Base-by-base conservation (phyloP, 108 stramenopile species). In the Stephanodiscus triporus region DNA sequence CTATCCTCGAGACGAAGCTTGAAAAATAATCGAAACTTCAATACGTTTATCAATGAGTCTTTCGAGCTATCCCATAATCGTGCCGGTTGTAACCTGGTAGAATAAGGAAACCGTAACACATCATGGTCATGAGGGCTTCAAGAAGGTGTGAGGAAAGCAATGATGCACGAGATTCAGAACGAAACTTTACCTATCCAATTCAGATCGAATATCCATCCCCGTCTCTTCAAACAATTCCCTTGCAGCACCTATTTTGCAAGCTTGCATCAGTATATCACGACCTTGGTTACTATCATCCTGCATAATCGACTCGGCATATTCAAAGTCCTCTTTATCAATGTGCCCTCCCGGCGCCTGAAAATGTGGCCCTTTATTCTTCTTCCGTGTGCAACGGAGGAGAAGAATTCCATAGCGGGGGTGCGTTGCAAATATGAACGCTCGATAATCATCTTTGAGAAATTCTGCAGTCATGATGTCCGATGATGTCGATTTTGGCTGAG, bases 201-300 rank as follows among this genome's bases (percentile, higher is more conserved):
- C 51, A 53, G 53, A 57, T 23, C 89, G 64, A 27, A 90, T 43
- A 80, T 95, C 90, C 6, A 95, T 82, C 2, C 88, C 87, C 9
- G 94, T 95, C 68, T 95, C 94, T 79, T 92, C 91, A 61, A 62
- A 95, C 8, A 95, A 38, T 69, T 93, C 92, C 72, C 94, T 69
- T 17, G 89, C 90, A 0, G 84, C 84, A 20, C 91, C 94, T 26
- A 76, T 75, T 73, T 82, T 84, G 34, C 81, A 88, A n/a, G 90
- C 94, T 9, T 61, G 30, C 24, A 82, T 38, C 0, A 95, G 50
- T 57, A 84, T 77, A 57, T 49, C 50, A 16, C 70, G 32, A 4
- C 22, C 51, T 57, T 62, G 51, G 6, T 48, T 45, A 45, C 43
- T 45, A 42, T 13, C 40, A 42, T 9, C 23, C 27, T 38, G 22